Base-by-base conservation (phyloP, 805 yeast genomes). In the Candida ortonii region DNA sequence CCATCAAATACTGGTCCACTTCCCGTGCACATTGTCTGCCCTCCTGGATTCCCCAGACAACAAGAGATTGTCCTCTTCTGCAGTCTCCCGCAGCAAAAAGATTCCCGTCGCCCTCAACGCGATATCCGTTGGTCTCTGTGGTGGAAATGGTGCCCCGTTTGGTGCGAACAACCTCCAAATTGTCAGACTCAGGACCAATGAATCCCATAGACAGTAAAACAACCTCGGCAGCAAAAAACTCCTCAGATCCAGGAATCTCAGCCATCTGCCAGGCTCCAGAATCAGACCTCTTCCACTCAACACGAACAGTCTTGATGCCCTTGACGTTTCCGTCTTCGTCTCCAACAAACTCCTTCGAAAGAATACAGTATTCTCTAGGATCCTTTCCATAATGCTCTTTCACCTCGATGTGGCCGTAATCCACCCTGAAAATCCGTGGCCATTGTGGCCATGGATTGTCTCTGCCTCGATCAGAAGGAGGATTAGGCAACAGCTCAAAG, bases 401-500 rank as follows among this genome's bases (percentile, higher is more conserved):
- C 39, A 93, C 97, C 65, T 90, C 98, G 46, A 89, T 74, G 65
- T 90, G 98, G 50, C 98, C 98, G 59, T 90, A 90, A 68, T 90
- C 98, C 41, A 90, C 95, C 57, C 97, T 78, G 83, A 93, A 90
- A 54, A 93, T 78, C 60, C 96, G 76, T 50, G 98, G 97, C 97
- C 97, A 90, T 68, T 90, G 98, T 27, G 98, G 98, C 98, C 98
- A 90, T 64, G 98, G 97, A 66, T 90, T 90, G 65, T 93, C 97
- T 65, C 79, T 84, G 28, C 89, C 83, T 62, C 97, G 78, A 39
- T 76, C 73, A 19, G 72, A 72, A 22, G 97, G 85, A 45, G 98
- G 98, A 52, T 82, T 79, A 39, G 98, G 98, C 51, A 90, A 71
- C 59, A 90, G 73, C 69, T 90, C 98, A 61, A 90, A 93, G 74